Base-by-base conservation (phyloP, 768 basidiomycete genomes). In the Inosperma sp. region DNA sequence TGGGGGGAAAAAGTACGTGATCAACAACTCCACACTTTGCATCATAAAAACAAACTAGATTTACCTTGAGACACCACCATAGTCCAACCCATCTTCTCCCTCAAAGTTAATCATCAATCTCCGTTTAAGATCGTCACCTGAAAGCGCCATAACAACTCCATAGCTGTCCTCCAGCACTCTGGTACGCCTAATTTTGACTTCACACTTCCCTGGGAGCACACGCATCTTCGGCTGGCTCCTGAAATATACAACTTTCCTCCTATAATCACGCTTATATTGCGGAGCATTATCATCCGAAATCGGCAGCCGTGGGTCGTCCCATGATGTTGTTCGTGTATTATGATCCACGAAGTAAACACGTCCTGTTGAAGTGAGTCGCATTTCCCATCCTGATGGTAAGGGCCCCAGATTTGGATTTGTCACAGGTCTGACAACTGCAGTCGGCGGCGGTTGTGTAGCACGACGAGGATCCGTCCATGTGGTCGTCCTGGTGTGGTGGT, bases 221-320 rank as follows among this genome's bases (percentile, higher is more conserved):
- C 88, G 78, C 75, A 95, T 85, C 46, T 89, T 85, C 21, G 91
- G 89, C 58, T 95, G 92, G 56, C 83, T 86, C 53, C 92, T 79
- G 79, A 95, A 93, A 72, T 94, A 94, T 42, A 94, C 84, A 36
- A 94, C 82, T 68, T 94, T 95, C 50, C 90, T 76, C 56, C 92
- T 74, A 65, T 94, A 95, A 69, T 95, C 92, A 55, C 90, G 84
- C 69, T 94, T 93, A 70, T 93, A 94, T 68, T 94, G 91, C n/a
- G 92, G 93, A 3, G 90, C 90, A 68, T 83, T 89, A 56, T 87
- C 83, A 61, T 93, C 90, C 41, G 93, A 72, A 54, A 84, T 80
- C 0, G 93, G 92, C 46, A 93, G 67, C 44, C 93, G 81, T 16
- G 92, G 93, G 65, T 95, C 93, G 62, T 94, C 93, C 93, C 92